phyloP scores from a whole-genome alignment of 805 yeast genomes.

The Saturnispora mendoncae region DNA sequence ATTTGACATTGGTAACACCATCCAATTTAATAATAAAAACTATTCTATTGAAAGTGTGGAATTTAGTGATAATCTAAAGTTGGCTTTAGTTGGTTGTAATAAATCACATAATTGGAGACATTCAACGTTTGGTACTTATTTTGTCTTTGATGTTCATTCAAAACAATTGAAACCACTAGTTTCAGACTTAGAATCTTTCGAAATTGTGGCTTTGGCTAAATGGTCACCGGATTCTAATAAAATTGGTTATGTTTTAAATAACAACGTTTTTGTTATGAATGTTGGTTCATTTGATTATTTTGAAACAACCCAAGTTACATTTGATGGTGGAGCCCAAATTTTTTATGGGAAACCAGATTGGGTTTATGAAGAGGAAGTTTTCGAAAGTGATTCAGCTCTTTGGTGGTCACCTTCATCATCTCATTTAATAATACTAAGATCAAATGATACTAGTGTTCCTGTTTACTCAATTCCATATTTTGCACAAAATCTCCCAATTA shows the following conservation, averaged over 20 bases:
- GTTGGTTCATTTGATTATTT: constrained; percentile 16
- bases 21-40: constrained; percentile 31
- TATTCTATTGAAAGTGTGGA: constrained; percentile 44
- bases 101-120: constrained; percentile 64
- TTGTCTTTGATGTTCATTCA: constrained; percentile 44
- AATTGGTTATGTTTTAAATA: constrained; percentile 58
- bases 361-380: constrained; percentile 90
- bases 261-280: constrained; percentile 57
- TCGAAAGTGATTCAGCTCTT: constrained; percentile 56
- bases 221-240: constrained; percentile 70
- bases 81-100: constrained; percentile 53
- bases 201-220: constrained; percentile 37
- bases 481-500: constrained; percentile 39
- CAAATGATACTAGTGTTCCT: constrained; percentile 68
- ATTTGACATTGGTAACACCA: constrained; percentile 38
- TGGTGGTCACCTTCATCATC: constrained; percentile 85
- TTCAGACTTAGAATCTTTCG: constrained; percentile 17
- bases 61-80: constrained; percentile 59
- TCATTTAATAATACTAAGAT: constrained; percentile 52
- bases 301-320: constrained; percentile 43
- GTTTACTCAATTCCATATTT: constrained; percentile 68
- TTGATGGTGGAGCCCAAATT: constrained; percentile 59
- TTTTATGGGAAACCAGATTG: constrained; percentile 90
- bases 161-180: constrained; percentile 20
- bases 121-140: constrained; percentile 55